Conservation (phyloP, 73 alveolate genomes). For the Paramecium caudatum region DNA sequence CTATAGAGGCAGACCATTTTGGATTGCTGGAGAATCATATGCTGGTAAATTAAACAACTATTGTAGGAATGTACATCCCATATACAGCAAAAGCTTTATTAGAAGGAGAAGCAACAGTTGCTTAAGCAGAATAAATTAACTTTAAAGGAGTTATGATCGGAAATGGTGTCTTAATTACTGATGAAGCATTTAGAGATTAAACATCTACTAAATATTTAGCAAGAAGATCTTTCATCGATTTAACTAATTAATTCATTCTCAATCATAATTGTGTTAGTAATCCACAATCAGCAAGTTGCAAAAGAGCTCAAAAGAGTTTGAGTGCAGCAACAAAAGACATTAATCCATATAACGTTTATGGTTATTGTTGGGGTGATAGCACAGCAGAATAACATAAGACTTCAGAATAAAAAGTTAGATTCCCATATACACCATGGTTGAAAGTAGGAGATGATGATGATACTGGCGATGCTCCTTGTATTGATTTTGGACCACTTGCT, state of each 20-base stretch:
- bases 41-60: slow-evolving; percentile 88
- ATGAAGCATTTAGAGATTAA: slow-evolving; percentile 36
- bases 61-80: slow-evolving; percentile 58
- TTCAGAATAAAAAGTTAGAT: slow-evolving; percentile 2
- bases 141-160: slow-evolving; percentile 51
- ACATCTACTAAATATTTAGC: background rate
- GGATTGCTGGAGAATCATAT: slow-evolving; percentile 96
- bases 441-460: background rate
- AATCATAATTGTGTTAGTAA: background rate
- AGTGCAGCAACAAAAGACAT: background rate
- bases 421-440: slow-evolving; percentile 55
- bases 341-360: slow-evolving; percentile 55
- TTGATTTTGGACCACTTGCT: slow-evolving; percentile 60
- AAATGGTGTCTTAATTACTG: slow-evolving; percentile 56
- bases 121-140: background rate
- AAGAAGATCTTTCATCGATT: slow-evolving; percentile 39
- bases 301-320: background rate
- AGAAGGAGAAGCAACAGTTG: background rate
- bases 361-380: slow-evolving; percentile 57
- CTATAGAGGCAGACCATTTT: slow-evolving; percentile 87
- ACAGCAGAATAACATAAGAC: background rate
- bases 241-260: background rate
- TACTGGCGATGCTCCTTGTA: slow-evolving; percentile 18
- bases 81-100: slow-evolving; percentile 14
- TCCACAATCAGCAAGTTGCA: slow-evolving; percentile 58